Evolutionary conservation across 2,329 filamentous ascomycete genomes (phyloP).

Genomic region (Colletotrichum sojae): DNA sequence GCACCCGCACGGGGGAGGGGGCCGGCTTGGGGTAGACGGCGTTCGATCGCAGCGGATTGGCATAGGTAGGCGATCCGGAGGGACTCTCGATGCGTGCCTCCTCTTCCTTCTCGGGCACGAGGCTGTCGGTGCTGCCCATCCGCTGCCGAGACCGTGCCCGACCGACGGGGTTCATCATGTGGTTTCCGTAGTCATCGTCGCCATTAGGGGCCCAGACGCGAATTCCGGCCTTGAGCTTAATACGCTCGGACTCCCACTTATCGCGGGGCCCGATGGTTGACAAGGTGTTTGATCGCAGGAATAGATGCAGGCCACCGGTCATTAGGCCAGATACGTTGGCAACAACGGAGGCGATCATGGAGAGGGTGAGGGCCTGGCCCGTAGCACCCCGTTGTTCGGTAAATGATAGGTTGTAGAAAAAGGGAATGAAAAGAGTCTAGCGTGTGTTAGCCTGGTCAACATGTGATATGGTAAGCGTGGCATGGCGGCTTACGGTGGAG

Average conservation of each 20-base stretch:
- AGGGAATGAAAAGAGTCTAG: slow-evolving; percentile 73
- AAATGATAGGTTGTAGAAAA: slow-evolving; percentile 72
- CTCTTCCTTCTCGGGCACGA: slow-evolving; percentile 51
- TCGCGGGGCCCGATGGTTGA: slow-evolving; percentile 66
- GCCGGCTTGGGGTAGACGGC: slow-evolving; percentile 46
- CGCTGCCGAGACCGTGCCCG: slow-evolving; percentile 48
- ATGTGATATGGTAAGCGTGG: too few relatives aligned
- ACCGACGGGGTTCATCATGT: slow-evolving; percentile 53
- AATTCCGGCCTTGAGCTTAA: slow-evolving; percentile 59
- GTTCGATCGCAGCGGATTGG: slow-evolving; percentile 50
- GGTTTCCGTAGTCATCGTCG: slow-evolving; percentile 48
- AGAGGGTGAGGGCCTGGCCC: slow-evolving; percentile 62
- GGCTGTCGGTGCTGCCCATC: slow-evolving; percentile 52
- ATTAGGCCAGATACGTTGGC: slow-evolving; percentile 76
- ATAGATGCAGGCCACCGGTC: slow-evolving; percentile 76
- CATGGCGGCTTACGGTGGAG: slow-evolving; percentile 65
- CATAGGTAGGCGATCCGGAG: slow-evolving; percentile 42
- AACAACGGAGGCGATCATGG: slow-evolving; percentile 76
- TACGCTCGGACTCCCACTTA: slow-evolving; percentile 63
- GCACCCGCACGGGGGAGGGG: slow-evolving; percentile 22
- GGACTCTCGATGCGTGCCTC: slow-evolving; percentile 49
- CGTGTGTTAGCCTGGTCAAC: slow-evolving; percentile 45
- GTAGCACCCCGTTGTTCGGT: slow-evolving; percentile 52
- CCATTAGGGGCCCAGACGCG: slow-evolving; percentile 56
- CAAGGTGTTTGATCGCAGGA: slow-evolving; percentile 74